Conservation (phyloP, 2,329 filamentous ascomycete genomes). For the Clonostachys rosea region DNA sequence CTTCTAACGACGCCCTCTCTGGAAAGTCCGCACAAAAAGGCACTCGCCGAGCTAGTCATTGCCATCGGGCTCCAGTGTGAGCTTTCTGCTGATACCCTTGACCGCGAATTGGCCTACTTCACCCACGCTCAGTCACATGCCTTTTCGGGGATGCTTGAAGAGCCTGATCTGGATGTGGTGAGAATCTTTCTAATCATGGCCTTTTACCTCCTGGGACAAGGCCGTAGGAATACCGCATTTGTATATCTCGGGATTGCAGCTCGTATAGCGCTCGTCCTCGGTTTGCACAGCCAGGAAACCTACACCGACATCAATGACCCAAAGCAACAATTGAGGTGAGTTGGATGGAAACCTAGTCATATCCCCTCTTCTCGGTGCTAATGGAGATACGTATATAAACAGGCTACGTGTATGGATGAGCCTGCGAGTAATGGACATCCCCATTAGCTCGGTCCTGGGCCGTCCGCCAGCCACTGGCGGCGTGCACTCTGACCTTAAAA, state of each 20-base stretch:
- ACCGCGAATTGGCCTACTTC: slow-evolving; percentile 32
- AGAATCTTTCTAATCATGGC: slow-evolving; percentile 49
- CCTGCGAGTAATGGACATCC: slow-evolving; percentile 28
- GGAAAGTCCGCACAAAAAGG: slow-evolving; percentile 1
- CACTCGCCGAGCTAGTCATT: slow-evolving; percentile 32
- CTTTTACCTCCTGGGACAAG: slow-evolving; percentile 55
- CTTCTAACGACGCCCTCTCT: slow-evolving; percentile 8
- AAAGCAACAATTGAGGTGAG: slow-evolving; percentile 13
- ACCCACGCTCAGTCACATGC: slow-evolving; percentile 38
- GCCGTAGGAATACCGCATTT: slow-evolving; percentile 54
- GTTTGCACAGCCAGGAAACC: slow-evolving; percentile 38
- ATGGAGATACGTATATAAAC: no score
- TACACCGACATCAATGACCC: slow-evolving; percentile 12
- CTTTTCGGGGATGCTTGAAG: slow-evolving; percentile 45
- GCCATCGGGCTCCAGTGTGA: slow-evolving; percentile 47
- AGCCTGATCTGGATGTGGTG: slow-evolving; percentile 48
- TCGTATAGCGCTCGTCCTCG: slow-evolving; percentile 51
- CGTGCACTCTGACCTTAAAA: slow-evolving; percentile 16
- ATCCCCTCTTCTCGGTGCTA: neutral
- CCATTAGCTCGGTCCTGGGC: slow-evolving; percentile 29
- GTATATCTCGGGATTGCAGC: slow-evolving; percentile 59
- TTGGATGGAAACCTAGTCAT: no score
- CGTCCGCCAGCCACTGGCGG: slow-evolving; percentile 26
- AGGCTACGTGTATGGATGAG: slow-evolving; percentile 30
- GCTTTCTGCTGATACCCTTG: slow-evolving; percentile 16